phyloP scores from a whole-genome alignment of 106 monocot species.

The Allium fistulosum region DNA sequence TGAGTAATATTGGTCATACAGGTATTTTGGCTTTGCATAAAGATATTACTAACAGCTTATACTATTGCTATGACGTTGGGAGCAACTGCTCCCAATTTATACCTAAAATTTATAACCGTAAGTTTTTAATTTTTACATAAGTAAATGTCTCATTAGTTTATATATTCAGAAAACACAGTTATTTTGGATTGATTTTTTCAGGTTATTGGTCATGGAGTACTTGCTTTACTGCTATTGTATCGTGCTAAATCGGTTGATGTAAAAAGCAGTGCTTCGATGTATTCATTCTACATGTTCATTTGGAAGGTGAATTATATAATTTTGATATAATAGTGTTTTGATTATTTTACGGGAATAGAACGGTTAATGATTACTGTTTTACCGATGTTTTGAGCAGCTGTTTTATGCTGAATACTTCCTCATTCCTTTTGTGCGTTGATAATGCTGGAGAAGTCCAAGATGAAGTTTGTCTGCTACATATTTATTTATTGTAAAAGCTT shows the following conservation, averaged over 20 bases:
- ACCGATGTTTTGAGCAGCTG: too few species aligned
- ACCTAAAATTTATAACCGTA: slow-evolving; percentile 23
- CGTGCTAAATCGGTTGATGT: slow-evolving; percentile 52
- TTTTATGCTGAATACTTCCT: too few species aligned
- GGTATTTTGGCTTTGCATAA: slow-evolving; percentile 64
- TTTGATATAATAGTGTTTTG: too few species aligned
- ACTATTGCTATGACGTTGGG: slow-evolving; percentile 32
- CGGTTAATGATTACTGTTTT: too few species aligned
- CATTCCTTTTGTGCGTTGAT: too few species aligned
- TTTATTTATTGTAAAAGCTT: too few species aligned
- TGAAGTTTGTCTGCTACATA: too few species aligned
- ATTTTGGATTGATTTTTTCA: slow-evolving; percentile 9
- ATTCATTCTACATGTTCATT: slow-evolving; percentile 94
- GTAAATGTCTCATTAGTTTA: neutral
- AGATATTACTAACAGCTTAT: slow-evolving; percentile 36
- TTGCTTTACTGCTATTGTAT: slow-evolving; percentile 70
- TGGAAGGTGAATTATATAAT: slow-evolving; percentile 61
- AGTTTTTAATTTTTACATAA: neutral
- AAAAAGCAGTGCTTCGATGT: slow-evolving; percentile 50
- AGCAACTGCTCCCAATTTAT: slow-evolving; percentile 20
- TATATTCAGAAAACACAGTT: neutral
- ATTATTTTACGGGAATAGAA: too few species aligned
- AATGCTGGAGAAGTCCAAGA: too few species aligned
- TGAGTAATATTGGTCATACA: neutral
- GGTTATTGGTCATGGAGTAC: slow-evolving; percentile 60